Base-by-base conservation (phyloP, 345 rosid species). In the Populus davidiana region DNA sequence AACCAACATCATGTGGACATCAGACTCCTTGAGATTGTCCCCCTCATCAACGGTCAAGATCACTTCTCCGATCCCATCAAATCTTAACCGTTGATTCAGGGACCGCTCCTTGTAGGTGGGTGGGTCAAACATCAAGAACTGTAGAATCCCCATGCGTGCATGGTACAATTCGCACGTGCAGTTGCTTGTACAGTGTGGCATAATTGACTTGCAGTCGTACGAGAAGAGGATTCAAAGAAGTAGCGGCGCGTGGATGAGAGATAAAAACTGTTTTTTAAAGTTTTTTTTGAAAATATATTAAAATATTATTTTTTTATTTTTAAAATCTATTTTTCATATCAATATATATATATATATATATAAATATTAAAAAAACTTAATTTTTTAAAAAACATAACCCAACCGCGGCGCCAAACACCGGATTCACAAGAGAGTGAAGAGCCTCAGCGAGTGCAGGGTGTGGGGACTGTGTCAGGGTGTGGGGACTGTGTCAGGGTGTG, bases 81-180 rank as follows among this genome's bases (percentile, higher is more conserved):
- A 68, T 63, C 10, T 8, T 1, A 39, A 54, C 76, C 87, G 83
- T 84, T 20, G 72, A 52, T 70, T 78, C 0, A 0, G 6, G 29
- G 39, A 11, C 31, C 43, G 9, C 23, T 47, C 13, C n/a, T n/a
- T n/a, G 1, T 0, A 35, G 80, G 67, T 77, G 76, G 72, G 18
- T 8, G 47, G 41, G 74, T 72, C 75, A 63, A 74, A 59, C 8
- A 47, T 5, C 41, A 5, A 39, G 13, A 11, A 36, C 38, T 59
- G 38, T 41, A 65, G 36, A 8, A 65, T 74, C 9, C 66, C 77
- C 81, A 76, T 69, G 82, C 82, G 70, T 82, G 27, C 61, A 72
- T 21, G 12, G 47, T 69, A 36, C 70, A 14, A 23, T 72, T 29
- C 81, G 63, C 90, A 78, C 81, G 82, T 82, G 88, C 50, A 80